Evolutionary conservation across 441 rosid genomes (phyloP), one percentile per base, ranked within the genome.

Genomic region (Adansonia gregorii): DNA sequence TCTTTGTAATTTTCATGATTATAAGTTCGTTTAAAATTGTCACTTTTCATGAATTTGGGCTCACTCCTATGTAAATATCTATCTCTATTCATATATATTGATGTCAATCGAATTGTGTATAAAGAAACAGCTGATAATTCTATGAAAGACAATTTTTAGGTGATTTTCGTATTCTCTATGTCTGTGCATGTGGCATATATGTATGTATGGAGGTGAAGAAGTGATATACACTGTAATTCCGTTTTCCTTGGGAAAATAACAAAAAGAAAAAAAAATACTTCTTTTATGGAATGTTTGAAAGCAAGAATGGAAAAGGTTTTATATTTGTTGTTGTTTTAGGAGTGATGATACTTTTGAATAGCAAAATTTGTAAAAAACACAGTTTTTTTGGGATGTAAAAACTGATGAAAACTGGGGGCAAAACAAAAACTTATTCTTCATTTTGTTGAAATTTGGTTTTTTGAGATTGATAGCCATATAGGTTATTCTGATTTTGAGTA

Each of bases 21-120:
- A 24, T n/a, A 48, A 60, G 10, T 63, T 74, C 27, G 5, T 61
- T 1, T 61, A 63, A 5, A 63, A 48, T 61, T 17, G n/a, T 11
- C n/a, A 27, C 15, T 74, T 31, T 65, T 45, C 41, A n/a, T 24
- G 70, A 63, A 27, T 48, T 61, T 63, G 56, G 69, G 27, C 19
- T 74, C 39, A 46, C 14, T 48, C 56, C 4, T 22, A 46, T 60
- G 6, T 1, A 49, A 14, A 24, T 12, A 74, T 74, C 22, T 12
- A 24, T 74, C 17, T 49, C 6, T 31, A 20, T 27, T 8, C 7
- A 6, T 22, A 12, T 41, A 24, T 74, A 14, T 63, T 27, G 61
- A 70, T 8, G 43, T 48, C 49, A 24, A 51, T 51, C 58, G 19
- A 11, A 2, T 51, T 8, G 63, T 61, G 0, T 45, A 2, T 14